phyloP scores from a whole-genome alignment of 345 rosid genomes.

The Boechera stricta region DNA sequence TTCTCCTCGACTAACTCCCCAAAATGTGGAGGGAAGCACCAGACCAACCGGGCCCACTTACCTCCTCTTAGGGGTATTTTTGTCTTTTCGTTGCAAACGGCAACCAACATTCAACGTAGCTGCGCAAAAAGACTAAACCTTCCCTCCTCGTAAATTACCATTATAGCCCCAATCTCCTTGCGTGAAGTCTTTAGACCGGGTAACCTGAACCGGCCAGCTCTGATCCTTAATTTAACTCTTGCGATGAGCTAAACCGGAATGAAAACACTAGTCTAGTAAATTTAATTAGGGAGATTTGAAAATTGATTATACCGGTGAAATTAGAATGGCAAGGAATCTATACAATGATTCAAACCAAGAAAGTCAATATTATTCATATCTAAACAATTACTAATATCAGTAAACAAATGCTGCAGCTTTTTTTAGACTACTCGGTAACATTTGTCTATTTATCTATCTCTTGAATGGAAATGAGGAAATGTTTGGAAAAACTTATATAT shows the following conservation, averaged over 20 bases:
- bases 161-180: neutral
- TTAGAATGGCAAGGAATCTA: neutral
- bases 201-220: conserved; percentile 7
- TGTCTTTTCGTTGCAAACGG: conserved; percentile 3
- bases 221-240: neutral
- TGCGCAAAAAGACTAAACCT: neutral
- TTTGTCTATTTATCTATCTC: too few relatives aligned
- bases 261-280: neutral
- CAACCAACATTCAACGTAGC: conserved; percentile 10
- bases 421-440: too few relatives aligned
- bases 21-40: conserved; percentile 40
- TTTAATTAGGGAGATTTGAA: neutral
- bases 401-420: conserved; percentile 1
- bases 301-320: neutral
- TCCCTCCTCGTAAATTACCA: neutral
- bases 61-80: neutral
- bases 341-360: neutral
- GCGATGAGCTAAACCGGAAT: neutral
- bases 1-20: conserved; percentile 46
- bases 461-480: too few relatives aligned
- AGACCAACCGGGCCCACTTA: conserved; percentile 31
- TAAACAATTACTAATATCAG: neutral
- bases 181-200: neutral
- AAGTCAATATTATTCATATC: neutral
- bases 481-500: too few relatives aligned